Evolutionary conservation across 1,284 basidiomycete species (phyloP), one percentile per base, ranked within the genome.

Genomic region (Pseudozyma sp.): DNA sequence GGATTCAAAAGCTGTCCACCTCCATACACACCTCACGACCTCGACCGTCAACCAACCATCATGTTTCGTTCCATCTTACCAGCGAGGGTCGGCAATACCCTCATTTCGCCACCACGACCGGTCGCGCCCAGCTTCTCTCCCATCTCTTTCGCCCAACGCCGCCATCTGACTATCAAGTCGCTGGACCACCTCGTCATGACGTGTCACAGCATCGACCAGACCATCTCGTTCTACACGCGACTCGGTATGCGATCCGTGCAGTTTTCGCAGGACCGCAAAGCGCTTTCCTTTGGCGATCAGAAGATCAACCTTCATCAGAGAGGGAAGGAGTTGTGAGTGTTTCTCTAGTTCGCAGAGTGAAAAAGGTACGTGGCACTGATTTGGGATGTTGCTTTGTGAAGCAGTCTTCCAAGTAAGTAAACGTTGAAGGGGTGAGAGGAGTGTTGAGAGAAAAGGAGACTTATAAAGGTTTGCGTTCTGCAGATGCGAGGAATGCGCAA

Each of bases 271-370:
- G 45, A 30, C 5, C 45, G 45, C 8, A 47, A 47, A n/a, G 45
- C 45, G 29, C 45, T 47, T 30, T 29, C 31, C 7, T 47, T 47
- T 33, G 45, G 45, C 3, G 10, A 29, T 8, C 45, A 47, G 45
- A 47, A 47, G 45, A 47, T 47, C 45, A 47, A 47, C 30, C 30
- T 47, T 29, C 45, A 47, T 30, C 45, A 47, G 30, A 30, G 16
- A 33, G 45, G 45, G 6, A 47, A 47, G 33, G 45, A 47, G 45
- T 47, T 33, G 45, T 47, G 16, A 47, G 45, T 47, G 24, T 24
- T 24, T 24, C 24, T 24, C 24, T 24, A 24, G 24, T 24, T 24
- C 24, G 24, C 24, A 24, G 24, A 24, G 24, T 24, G 24, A 24
- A 24, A 24, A 24, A 24, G 24, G 24, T 24, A 24, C 24, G 24